Evolutionary conservation across 179 eudicot genomes (phyloP), one percentile per base, ranked within the genome.

Genomic region (Spinacia oleracea): DNA sequence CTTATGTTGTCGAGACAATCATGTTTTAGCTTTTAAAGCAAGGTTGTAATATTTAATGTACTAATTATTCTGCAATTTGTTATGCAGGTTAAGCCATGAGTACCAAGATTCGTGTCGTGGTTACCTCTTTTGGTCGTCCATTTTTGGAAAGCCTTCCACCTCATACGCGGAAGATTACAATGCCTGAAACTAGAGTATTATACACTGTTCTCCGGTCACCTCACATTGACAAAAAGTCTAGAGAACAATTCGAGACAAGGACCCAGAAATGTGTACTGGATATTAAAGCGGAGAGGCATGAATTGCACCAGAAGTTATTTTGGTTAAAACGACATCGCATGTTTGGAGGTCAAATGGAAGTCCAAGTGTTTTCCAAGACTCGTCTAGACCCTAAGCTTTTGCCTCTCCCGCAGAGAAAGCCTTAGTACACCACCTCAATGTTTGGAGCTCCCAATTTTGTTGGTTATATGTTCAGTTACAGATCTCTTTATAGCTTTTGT

Each of bases 301-400:
- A 86, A 69, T 73, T 86, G 79, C 83, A 63, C 38, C 67, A 85
- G 2, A 86, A 86, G 86, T 43, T 83, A 70, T 86, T 86, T 68
- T 86, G 86, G 86, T 63, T 86, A 43, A 83, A 83, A 79, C 85
- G 85, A 6, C 87, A 83, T 59, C 84, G 86, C 73, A 72, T 83
- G 16, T n/a, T 85, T 65, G 86, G 82, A 45, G 82, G 73, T 45
- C 78, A 81, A 51, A 81, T 74, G 76, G 87, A 84, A 81, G 78
- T 84, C 64, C 85, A 79, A 76, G 75, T 85, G 70, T 77, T 69
- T 71, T 85, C 77, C 58, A 82, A 82, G 81, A 85, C 87, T 8
- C 85, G 87, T 18, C 25, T 82, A 51, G 85, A 85, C 64, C 85
- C 80, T 10, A 71, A 79, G 50, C 71, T 76, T 43, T 31, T 83